Evolutionary conservation across 331 rosid species (phyloP), one percentile per base, ranked within the genome.

Genomic region (Quercus phellos): DNA sequence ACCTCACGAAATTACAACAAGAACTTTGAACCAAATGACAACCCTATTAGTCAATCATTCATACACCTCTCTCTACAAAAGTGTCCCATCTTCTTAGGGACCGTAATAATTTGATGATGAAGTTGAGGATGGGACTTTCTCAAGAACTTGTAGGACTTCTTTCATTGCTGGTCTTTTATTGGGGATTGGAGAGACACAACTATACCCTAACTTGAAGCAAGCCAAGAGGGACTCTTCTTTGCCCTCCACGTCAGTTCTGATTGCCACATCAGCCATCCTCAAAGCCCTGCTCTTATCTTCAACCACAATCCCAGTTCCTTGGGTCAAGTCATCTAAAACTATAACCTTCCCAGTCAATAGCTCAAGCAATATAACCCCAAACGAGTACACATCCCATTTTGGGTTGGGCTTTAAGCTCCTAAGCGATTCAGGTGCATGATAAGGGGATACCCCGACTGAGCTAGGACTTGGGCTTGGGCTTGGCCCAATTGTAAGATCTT

Each of bases 401-500:
- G 97, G 90, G 70, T 80, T 87, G 24, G 99, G 91, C 87, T 95
- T 95, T 2, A 95, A 27, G 90, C 88, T 95, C 77, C 97, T 80
- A 2, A 93, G 94, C 0, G 97, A 91, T 77, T 95, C 99, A 0
- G 98, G 99, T 6, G 98, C 97, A 19, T 73, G 87, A 70, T 95
- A 95, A 9, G 96, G 96, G 0, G 97, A 95, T 0, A 86, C 77
- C 0, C 79, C 70, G 0, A 91, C 74, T 0, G 96, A 86, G 74
- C 99, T 94, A 0, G 99, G 99, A 21, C 99, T 92, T 0, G 98
- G 98, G 69, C 92, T 89, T 0, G 93, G 96, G 70, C 99, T 91
- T 0, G 98, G 98, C 75, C 98, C 99, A 11, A 76, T 29, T 0
- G 64, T 51, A 0, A 78, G 17, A 21, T 95, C 98, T 6, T 90